Base-by-base conservation (phyloP, 176 grass and related monocot species). In the Cenchrus fungigraminus region DNA sequence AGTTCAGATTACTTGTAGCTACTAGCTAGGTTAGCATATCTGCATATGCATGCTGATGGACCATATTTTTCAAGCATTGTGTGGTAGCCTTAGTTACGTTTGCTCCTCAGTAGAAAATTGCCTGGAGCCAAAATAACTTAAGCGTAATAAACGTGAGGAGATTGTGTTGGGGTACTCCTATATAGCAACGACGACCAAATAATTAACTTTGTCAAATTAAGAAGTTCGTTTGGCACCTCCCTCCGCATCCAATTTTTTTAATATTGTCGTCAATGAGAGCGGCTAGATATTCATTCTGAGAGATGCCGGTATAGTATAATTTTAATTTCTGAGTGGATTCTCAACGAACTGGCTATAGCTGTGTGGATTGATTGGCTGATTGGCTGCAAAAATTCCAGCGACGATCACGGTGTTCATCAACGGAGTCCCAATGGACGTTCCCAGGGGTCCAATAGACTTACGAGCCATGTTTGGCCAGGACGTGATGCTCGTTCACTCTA, bases 361-460 rank as follows among this genome's bases (percentile, higher is more conserved):
- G 40, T 85, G 40, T 37, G 76, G 73, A 88, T 20, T 86, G 82
- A 82, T 72, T 65, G 77, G 66, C 45, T 85, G 52, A 68, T 82
- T 86, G 79, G 4, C 44, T 91, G 76, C 59, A 68, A 90, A 68
- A 90, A 90, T 87, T 87, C 81, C 82, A 98, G 95, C 89, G 86
- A 95, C 85, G 51, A 95, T 98, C 88, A 98, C 91, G 79, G 96
- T 98, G 87, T 95, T 95, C 91, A 95, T 98, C 68, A 98, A 98
- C 61, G 96, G 96, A 71, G 82, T 93, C 34, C 56, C 93, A 54
- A 86, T 84, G 87, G 96, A 98, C 61, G 87, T 98, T 78, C 91
- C 96, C 8, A 90, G 93, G 61, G 91, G 93, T 83, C 86, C 89
- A 52, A 92, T 98, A 74, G 74, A 98, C 89, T 71, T 98, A 83